A percentile compares a stretch with the other conserved stretches of the same genome.
phyloP scores from a whole-genome alignment of 306 rosid species.

The Gynostemma pentaphyllum region DNA sequence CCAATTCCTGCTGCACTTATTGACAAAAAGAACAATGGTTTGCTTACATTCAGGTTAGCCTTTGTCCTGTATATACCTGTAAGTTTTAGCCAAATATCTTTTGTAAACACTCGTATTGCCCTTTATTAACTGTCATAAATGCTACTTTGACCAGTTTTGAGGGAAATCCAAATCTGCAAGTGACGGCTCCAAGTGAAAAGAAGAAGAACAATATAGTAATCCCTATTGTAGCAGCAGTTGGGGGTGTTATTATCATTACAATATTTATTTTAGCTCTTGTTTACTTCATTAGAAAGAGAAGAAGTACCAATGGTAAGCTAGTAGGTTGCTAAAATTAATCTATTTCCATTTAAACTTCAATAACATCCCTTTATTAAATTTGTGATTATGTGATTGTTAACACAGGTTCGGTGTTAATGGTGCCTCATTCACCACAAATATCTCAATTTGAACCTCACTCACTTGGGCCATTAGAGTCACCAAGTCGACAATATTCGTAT shows the following conservation, averaged over 20 bases:
- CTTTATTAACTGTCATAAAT: not conserved
- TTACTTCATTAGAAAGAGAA: constrained; percentile 12
- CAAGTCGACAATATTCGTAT: constrained; percentile 5
- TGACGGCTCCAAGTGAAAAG: constrained; percentile 5
- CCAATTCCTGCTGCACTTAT: not conserved
- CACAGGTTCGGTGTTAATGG: not conserved
- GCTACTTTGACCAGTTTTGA: constrained; percentile 11
- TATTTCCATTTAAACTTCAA: not conserved
- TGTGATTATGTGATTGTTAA: constrained; percentile 6
- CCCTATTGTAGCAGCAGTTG: constrained; percentile 29
- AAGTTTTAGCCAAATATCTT: too few species aligned
- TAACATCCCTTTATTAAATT: not conserved
- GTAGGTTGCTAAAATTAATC: not conserved
- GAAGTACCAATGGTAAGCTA: not conserved
- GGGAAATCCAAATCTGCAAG: constrained; percentile 15
- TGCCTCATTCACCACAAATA: not conserved
- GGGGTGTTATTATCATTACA: constrained; percentile 19
- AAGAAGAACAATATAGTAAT: constrained; percentile 14
- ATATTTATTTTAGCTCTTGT: constrained; percentile 3
- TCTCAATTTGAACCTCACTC: not conserved
- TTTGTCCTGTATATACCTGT: not conserved
- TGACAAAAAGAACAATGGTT: not conserved
- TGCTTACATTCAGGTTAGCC: not conserved
- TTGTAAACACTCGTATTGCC: too few species aligned
- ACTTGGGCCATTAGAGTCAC: not conserved